Conservation (phyloP, 2,329 filamentous ascomycete species). For the Fusarium secorum region DNA sequence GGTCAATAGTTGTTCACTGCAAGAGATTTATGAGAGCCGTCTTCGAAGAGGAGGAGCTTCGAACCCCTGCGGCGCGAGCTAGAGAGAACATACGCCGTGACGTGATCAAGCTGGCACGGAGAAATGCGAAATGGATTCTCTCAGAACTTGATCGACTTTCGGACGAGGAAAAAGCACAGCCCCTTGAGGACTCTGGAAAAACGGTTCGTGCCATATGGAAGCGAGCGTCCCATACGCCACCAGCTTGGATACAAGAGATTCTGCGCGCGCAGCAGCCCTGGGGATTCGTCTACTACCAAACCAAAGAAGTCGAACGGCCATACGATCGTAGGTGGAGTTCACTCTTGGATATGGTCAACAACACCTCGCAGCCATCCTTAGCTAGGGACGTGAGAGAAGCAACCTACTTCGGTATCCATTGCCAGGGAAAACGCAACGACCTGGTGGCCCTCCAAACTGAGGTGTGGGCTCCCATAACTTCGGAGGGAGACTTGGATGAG, state of each 20-base stretch:
- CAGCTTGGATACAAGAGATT: not conserved
- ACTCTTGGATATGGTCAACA: not conserved
- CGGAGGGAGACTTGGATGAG: accelerated
- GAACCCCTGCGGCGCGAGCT: not conserved
- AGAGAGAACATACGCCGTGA: not conserved
- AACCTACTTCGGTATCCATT: not conserved
- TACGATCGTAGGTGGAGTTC: not conserved
- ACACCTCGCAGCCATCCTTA: not conserved
- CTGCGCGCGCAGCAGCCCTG: not conserved
- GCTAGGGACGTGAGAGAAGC: not conserved
- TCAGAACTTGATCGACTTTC: not conserved
- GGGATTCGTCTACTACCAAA: not conserved
- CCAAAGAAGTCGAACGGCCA: not conserved
- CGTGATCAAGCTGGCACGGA: not conserved
- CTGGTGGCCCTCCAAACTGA: not conserved
- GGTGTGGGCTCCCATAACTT: accelerated
- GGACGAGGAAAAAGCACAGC: not conserved
- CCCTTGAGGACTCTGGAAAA: not conserved
- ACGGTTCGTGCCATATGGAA: not conserved
- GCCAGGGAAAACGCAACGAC: not conserved
- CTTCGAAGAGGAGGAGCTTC: not conserved
- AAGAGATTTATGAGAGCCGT: not conserved
- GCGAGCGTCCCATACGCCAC: not conserved
- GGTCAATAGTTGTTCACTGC: not conserved
- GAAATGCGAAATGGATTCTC: not conserved